Percentiles rank a stretch among this genome's conserved stretches.
Evolutionary conservation across 2,329 filamentous ascomycete genomes (phyloP).

Genomic region (Talaromyces sp.): DNA sequence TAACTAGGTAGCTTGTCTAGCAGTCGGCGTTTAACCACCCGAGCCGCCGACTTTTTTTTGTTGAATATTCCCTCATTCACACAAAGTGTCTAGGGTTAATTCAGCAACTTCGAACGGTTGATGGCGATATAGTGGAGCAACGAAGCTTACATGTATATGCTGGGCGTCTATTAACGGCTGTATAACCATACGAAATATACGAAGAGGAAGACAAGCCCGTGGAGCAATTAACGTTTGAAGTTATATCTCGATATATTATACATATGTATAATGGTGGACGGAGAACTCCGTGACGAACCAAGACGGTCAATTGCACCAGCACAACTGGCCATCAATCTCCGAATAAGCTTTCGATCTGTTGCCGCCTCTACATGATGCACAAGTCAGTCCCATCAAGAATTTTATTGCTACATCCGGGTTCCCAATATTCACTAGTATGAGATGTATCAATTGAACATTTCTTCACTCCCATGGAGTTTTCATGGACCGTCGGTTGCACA

Average conservation of each 20-base stretch:
- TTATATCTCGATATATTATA: not conserved
- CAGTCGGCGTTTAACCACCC: not conserved
- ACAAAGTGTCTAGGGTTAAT: too few relatives aligned
- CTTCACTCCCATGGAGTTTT: not conserved
- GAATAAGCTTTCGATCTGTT: not conserved
- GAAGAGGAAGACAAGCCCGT: not conserved
- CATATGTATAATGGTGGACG: too few relatives aligned
- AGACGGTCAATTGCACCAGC: not conserved
- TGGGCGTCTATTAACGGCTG: too few relatives aligned
- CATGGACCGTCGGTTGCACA: not conserved
- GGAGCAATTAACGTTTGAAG: not conserved
- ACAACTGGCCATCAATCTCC: not conserved
- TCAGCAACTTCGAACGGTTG: too few relatives aligned
- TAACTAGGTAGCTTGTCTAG: not conserved
- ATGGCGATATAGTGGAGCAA: not conserved
- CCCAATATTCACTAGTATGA: too few relatives aligned
- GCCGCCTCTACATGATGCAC: too few relatives aligned
- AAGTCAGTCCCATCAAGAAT: too few relatives aligned
- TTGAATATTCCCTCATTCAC: too few relatives aligned
- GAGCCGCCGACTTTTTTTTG: not conserved
- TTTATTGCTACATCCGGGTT: too few relatives aligned
- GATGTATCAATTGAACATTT: not conserved
- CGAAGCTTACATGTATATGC: too few relatives aligned
- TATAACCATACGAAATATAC: too few relatives aligned
- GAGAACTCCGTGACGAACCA: not conserved